Conservation (phyloP, 176 grass and related monocot species). For the Avena atlantica region DNA sequence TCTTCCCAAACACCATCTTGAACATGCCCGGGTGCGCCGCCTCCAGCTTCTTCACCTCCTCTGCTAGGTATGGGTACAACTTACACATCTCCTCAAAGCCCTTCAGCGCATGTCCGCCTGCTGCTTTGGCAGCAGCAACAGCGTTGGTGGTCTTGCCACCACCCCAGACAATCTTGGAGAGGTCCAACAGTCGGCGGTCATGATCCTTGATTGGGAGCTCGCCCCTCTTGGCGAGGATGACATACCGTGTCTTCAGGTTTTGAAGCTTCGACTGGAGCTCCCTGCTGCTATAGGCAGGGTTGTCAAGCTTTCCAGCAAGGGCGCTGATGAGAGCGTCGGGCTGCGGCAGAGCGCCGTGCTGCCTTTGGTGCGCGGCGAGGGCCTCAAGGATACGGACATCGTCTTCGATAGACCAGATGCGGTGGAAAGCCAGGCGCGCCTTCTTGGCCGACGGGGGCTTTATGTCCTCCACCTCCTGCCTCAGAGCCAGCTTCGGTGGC, state of each 20-base stretch:
- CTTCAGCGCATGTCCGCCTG: neutral
- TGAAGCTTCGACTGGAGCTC: constrained; percentile 38
- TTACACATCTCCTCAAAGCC: neutral
- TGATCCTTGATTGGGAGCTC: constrained; percentile 17
- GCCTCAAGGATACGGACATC: constrained; percentile 48
- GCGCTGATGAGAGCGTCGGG: neutral
- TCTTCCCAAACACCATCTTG: constrained; percentile 43
- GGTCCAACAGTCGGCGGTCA: constrained; percentile 41
- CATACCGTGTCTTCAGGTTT: constrained; percentile 18
- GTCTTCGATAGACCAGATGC: constrained; percentile 46
- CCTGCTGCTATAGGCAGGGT: neutral
- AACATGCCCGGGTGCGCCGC: constrained; percentile 4
- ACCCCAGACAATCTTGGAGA: constrained; percentile 45
- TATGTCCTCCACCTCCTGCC: neutral
- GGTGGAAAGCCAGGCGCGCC: neutral
- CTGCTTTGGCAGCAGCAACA: neutral
- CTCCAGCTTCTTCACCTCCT: constrained; percentile 39
- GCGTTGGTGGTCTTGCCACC: neutral
- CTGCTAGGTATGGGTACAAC: constrained; percentile 40
- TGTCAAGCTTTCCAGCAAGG: constrained; percentile 41
- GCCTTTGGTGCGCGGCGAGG: constrained; percentile 36
- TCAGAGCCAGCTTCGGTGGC: neutral
- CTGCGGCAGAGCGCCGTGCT: constrained; percentile 40
- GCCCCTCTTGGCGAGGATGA: neutral
- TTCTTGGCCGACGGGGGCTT: constrained; percentile 30